phyloP scores from a whole-genome alignment of 2,329 filamentous ascomycete species.

The Arthrobotrys entomopaga region DNA sequence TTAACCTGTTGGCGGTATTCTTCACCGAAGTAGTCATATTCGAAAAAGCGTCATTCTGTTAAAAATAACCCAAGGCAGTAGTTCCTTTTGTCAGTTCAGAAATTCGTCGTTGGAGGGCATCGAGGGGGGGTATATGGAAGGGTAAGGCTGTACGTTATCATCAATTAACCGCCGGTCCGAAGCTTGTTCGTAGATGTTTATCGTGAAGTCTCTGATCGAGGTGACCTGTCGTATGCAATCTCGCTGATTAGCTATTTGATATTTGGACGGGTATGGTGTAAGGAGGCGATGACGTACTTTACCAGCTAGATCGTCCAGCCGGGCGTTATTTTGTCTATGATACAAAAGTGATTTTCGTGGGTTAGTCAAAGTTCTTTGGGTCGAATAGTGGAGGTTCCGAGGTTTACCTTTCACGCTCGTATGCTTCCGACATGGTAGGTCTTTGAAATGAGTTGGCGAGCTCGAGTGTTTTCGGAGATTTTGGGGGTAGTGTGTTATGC shows the following conservation, averaged over 20 bases:
- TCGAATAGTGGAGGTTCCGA: conserved; percentile 26
- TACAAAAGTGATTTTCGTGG: conserved; percentile 42
- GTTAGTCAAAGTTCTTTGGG: conserved; percentile 19
- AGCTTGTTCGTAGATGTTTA: conserved; percentile 98
- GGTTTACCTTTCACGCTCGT: conserved; percentile 69
- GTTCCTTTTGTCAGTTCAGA: neutral
- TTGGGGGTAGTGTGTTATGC: neutral
- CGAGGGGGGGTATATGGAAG: neutral
- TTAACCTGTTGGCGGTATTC: conserved; percentile 82
- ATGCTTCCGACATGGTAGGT: conserved; percentile 68
- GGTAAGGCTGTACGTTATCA: conserved; percentile 73
- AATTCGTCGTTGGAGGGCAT: neutral
- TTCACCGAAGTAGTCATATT: conserved; percentile 84
- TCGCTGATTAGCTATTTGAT: conserved; percentile 6
- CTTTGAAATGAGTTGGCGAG: neutral
- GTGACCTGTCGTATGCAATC: conserved; percentile 68
- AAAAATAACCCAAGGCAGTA: neutral
- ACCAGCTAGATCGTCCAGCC: conserved; percentile 85
- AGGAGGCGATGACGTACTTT: conserved; percentile 67
- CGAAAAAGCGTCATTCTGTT: conserved; percentile 88
- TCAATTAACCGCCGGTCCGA: conserved; percentile 88
- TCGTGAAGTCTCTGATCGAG: conserved; percentile 88
- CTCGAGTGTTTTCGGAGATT: neutral
- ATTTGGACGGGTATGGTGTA: neutral
- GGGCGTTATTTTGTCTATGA: conserved; percentile 86